These are phyloP conservation scores for Trichoderma atrobrunneum DNA, from an alignment of 2,329 filamentous ascomycete species.

Conservation along the genomic window DNA sequence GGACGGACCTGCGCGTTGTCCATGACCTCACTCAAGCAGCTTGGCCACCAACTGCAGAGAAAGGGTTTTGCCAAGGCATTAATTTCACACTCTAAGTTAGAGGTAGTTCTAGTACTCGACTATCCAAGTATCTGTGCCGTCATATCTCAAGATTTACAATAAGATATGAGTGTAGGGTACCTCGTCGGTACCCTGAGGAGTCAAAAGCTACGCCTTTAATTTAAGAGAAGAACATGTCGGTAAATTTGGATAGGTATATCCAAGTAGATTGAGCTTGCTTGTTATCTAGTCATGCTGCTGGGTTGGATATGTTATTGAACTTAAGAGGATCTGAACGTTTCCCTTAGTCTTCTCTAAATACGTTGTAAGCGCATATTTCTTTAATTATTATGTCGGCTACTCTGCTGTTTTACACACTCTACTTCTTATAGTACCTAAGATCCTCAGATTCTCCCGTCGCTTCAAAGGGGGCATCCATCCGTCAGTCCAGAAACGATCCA, in stretches of 20 bases:
- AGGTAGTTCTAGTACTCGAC: not conserved
- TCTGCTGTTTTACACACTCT: rapidly evolving
- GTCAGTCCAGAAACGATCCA: not conserved
- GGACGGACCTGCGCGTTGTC: not conserved
- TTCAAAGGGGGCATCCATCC: not conserved
- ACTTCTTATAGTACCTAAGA: no score
- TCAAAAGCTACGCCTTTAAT: not conserved
- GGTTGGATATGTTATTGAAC: not conserved
- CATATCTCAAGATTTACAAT: not conserved
- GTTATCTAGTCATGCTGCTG: not conserved
- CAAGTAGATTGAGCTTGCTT: not conserved
- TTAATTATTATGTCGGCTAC: no score
- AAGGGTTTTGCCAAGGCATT: not conserved
- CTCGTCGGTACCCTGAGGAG: no score
- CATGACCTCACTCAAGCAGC: not conserved
- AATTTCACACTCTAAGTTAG: not conserved
- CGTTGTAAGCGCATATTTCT: no score
- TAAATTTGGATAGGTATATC: not conserved
- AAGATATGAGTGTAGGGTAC: not conserved
- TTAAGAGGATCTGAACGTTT: not conserved
- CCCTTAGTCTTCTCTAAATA: not conserved
- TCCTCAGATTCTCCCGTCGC: not conserved
- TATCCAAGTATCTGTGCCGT: not conserved
- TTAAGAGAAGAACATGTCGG: not conserved
- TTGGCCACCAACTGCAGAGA: not conserved